A percentile compares a stretch with the other conserved stretches of the same genome.
Conservation (phyloP, 768 basidiomycete species). For the Dentipellis fragilis region DNA sequence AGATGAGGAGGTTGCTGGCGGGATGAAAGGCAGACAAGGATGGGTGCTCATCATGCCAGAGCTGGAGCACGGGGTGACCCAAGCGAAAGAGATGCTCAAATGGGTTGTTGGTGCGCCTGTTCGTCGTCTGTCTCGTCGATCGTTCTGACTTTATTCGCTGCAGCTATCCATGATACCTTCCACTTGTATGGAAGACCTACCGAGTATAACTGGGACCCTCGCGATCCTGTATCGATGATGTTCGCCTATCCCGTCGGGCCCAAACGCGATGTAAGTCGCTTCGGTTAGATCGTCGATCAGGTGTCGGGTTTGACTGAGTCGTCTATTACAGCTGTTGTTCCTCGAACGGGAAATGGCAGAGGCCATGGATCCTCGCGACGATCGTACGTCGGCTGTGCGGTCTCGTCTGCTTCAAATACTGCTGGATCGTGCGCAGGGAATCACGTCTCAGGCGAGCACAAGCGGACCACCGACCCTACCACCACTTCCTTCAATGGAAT, state of each 20-base stretch:
- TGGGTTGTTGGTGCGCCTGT: slow-evolving; percentile 72
- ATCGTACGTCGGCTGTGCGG: slow-evolving; percentile 64
- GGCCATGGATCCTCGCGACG: slow-evolving; percentile 64
- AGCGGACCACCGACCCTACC: slow-evolving; percentile 3
- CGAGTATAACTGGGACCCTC: slow-evolving; percentile 83
- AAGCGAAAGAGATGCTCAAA: slow-evolving; percentile 77
- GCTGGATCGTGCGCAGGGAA: slow-evolving; percentile 48
- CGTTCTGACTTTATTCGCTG: slow-evolving; percentile 10
- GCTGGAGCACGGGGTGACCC: slow-evolving; percentile 47
- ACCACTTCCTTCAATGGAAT: slow-evolving; percentile 6
- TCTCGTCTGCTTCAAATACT: slow-evolving; percentile 53
- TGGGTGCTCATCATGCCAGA: slow-evolving; percentile 93
- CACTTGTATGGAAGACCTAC: slow-evolving; percentile 82
- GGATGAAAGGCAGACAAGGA: slow-evolving; percentile 63
- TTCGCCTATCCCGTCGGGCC: slow-evolving; percentile 90
- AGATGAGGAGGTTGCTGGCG: slow-evolving; percentile 59
- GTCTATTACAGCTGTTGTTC: slow-evolving; percentile 57
- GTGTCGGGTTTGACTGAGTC: neutral
- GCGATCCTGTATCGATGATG: slow-evolving; percentile 75
- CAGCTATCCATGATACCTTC: slow-evolving; percentile 81
- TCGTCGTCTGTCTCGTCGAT: neutral
- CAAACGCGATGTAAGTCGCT: slow-evolving; percentile 60
- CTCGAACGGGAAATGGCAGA: slow-evolving; percentile 79
- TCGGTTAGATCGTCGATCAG: neutral
- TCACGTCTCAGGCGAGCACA: slow-evolving; percentile 11